Evolutionary conservation across 345 rosid genomes (phyloP).

Genomic region (Arabis alpina): DNA sequence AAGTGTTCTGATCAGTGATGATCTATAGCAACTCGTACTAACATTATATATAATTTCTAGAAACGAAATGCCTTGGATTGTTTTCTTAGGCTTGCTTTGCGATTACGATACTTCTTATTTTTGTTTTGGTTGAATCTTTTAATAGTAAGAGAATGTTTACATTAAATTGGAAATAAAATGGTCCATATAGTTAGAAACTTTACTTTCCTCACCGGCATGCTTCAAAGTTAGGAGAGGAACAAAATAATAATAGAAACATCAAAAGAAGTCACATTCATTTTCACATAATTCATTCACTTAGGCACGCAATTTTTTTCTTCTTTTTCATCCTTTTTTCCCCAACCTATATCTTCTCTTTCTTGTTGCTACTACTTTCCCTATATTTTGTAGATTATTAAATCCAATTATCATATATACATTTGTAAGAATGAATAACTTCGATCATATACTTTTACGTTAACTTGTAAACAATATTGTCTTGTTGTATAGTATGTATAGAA

Average conservation of each 20-base stretch:
- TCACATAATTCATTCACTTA: conserved; percentile 16
- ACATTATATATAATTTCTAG: neutral
- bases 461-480: no score
- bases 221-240: conserved; percentile 4
- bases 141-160: neutral
- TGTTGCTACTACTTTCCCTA: neutral
- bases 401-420: no score
- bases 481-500: no score
- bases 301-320: conserved; percentile 14
- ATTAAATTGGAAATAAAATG: conserved; percentile 5
- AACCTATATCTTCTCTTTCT: neutral
- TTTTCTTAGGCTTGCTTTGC: conserved; percentile 14
- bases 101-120: neutral
- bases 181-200: conserved; percentile 22
- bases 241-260: neutral
- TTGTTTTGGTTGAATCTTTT: neutral
- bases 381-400: no score
- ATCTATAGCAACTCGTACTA: neutral
- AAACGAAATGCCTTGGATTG: neutral
- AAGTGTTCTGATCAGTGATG: neutral
- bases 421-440: no score
- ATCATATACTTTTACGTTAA: no score
- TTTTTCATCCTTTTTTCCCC: neutral
- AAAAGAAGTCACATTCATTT: conserved; percentile 14
- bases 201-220: conserved; percentile 29